A percentile compares a stretch with the other conserved stretches of the same genome.
phyloP scores from a whole-genome alignment of 768 basidiomycete species.

The Mycena chlorophos region DNA sequence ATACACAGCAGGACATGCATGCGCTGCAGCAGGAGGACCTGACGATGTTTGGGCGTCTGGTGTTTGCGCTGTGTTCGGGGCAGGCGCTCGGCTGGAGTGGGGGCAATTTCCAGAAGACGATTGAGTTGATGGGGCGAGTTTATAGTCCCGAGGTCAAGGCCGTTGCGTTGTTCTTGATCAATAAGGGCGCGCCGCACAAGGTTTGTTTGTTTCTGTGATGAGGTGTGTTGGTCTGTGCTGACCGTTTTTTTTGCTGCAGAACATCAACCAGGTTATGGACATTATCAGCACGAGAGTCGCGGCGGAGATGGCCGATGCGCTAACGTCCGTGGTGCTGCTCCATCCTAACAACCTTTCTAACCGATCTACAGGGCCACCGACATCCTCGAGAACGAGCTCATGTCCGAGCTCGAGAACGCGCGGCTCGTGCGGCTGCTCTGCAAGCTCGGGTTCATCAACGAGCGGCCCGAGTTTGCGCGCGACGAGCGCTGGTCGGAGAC shows the following conservation, averaged over 20 bases:
- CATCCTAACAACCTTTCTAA: background rate
- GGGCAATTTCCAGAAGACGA: constrained; percentile 65
- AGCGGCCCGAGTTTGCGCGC: constrained; percentile 98
- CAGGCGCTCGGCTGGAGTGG: constrained; percentile 59
- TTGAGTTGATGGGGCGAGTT: constrained; percentile 69
- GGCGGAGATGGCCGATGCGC: constrained; percentile 83
- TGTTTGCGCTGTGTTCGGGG: constrained; percentile 77
- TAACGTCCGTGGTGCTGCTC: constrained; percentile 53
- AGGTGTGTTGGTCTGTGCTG: background rate
- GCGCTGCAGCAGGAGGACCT: constrained; percentile 86
- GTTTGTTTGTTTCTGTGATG: constrained; percentile 33
- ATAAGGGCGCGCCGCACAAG: constrained; percentile 69
- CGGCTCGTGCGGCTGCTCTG: constrained; percentile 84
- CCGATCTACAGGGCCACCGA: constrained; percentile 64
- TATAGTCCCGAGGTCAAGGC: constrained; percentile 86
- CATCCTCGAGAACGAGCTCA: constrained; percentile 77
- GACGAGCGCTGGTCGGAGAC: constrained; percentile 98
- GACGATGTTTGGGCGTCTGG: constrained; percentile 77
- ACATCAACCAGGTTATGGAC: constrained; percentile 76
- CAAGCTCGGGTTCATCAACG: constrained; percentile 98
- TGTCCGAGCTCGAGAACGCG: constrained; percentile 91
- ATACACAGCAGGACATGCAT: constrained; percentile 49
- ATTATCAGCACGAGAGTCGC: constrained; percentile 71
- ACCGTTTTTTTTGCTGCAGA: constrained; percentile 40
- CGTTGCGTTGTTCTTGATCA: constrained; percentile 72